Percentiles rank a stretch among this genome's conserved stretches.
Evolutionary conservation across 306 rosid species (phyloP).

Genomic region (Leucaena leucocephala): DNA sequence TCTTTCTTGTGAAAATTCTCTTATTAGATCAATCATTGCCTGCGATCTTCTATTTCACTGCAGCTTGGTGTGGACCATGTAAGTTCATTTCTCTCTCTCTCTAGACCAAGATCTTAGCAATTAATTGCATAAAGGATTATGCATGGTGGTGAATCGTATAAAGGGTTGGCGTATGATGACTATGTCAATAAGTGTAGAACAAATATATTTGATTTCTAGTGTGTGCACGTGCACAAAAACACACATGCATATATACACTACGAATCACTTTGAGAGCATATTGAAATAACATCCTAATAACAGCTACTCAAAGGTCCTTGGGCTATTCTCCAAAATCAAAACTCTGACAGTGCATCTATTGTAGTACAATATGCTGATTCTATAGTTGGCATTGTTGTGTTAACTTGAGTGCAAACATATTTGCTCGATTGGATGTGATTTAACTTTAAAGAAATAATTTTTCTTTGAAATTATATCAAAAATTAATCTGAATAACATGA

Average conservation of each 20-base stretch:
- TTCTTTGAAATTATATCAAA: neutral
- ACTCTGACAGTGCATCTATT: neutral
- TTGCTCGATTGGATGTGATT: neutral
- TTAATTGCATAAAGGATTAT: neutral
- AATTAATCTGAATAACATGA: neutral
- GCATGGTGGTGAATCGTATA: neutral
- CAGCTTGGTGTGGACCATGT: conserved; percentile 95
- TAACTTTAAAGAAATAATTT: neutral
- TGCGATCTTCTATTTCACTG: conserved; percentile 83
- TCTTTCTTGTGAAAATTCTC: conserved; percentile 32
- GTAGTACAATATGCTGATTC: neutral
- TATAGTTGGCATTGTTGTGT: neutral
- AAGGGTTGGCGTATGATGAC: neutral
- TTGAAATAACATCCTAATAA: neutral
- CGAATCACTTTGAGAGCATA: neutral
- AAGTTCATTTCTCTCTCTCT: conserved; percentile 44
- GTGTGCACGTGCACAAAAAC: neutral
- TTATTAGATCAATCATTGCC: conserved; percentile 62
- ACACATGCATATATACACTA: neutral
- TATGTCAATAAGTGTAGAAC: neutral
- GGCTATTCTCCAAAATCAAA: neutral
- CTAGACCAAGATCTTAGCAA: neutral
- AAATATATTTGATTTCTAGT: neutral
- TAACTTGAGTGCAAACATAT: neutral
- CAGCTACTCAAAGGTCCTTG: neutral